These are phyloP conservation scores for Coniosporium apollinis DNA, from an alignment of 495 filamentous ascomycete species.

Conservation along the genomic window DNA sequence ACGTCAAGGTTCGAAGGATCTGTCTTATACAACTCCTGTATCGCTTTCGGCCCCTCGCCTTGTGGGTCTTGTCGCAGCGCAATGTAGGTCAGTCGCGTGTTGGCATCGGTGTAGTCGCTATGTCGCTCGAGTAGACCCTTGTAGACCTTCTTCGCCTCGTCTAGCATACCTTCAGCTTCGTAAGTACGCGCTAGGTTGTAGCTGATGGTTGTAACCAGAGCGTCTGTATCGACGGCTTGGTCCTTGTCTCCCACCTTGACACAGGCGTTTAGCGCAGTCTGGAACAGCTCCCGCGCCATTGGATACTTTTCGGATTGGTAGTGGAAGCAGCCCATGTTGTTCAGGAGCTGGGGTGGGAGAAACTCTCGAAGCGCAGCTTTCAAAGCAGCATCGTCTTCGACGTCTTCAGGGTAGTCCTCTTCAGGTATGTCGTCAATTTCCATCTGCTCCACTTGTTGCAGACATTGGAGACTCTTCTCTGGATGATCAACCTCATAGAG, in stretches of 20 bases:
- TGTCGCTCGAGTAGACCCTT: conserved; percentile 69
- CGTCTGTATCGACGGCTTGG: conserved; percentile 56
- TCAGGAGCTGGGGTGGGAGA: conserved; percentile 77
- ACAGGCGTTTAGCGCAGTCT: conserved; percentile 74
- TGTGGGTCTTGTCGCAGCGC: conserved; percentile 64
- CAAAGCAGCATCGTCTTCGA: conserved; percentile 31
- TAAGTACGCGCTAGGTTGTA: conserved; percentile 97
- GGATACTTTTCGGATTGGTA: conserved; percentile 72
- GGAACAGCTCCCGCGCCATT: conserved; percentile 69
- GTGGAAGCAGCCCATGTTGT: conserved; percentile 92
- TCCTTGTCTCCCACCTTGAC: conserved; percentile 53
- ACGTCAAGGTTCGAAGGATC: conserved; percentile 77
- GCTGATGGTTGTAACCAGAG: conserved; percentile 79
- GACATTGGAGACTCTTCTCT: conserved; percentile 79
- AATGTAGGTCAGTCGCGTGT: conserved; percentile 75
- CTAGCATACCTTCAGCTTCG: conserved; percentile 62
- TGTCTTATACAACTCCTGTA: conserved; percentile 63
- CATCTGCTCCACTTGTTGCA: conserved; percentile 76
- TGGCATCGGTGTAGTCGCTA: conserved; percentile 79
- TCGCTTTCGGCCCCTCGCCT: conserved; percentile 70
- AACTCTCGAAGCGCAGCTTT: conserved; percentile 47
- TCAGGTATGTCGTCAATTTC: conserved; percentile 58
- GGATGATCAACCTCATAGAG: conserved; percentile 75
- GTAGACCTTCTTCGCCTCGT: conserved; percentile 76
- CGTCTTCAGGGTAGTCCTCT: conserved; percentile 46